Evolutionary conservation across 1,284 basidiomycete species (phyloP), one percentile per base, ranked within the genome.

Genomic region (Austropuccinia psidii): DNA sequence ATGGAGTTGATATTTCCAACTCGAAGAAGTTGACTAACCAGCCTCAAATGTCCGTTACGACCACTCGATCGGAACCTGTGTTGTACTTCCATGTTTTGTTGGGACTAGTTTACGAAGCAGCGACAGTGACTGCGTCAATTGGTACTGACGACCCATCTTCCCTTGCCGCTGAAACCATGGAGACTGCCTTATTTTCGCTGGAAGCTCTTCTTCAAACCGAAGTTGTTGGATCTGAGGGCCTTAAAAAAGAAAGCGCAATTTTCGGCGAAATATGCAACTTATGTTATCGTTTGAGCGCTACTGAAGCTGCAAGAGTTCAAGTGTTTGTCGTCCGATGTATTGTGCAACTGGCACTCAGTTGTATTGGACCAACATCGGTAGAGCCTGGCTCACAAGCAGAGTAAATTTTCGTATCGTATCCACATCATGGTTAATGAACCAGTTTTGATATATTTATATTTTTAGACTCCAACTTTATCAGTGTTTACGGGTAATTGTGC

Each of bases 261-360:
- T 95, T 96, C 78, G 90, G 93, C 58, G 95, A 98, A 82, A 87
- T 98, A 68, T 87, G 89, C 78, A 89, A 89, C 60, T 82, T 98
- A 9, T 91, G 88, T 80, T 93, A 95, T 80, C 87, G 95, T 1
- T 87, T 97, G 80, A 90, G 90, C 0, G 88, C 97, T 85, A 90
- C 90, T 1, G 93, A 96, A 79, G 83, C 87, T 0, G 87, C 90
- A 0, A 81, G 79, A 0, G 85, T 93, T 27, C 90, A 93, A 78
- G 81, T 86, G 0, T 86, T 89, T 75, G 85, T 97, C 55, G 84
- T 93, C 2, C 88, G 90, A 75, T 86, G 90, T 27, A 82, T 65
- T 33, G 27, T 64, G 21, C 58, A 73, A 39, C 60, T 73, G n/a
- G 58, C 47, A 43, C 60, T 50, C 9, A 61, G 49, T 31, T 73